Evolutionary conservation across 192 early-diverging fungal genomes (phyloP).

Genomic region (Phycomyces blakesleeanus): DNA sequence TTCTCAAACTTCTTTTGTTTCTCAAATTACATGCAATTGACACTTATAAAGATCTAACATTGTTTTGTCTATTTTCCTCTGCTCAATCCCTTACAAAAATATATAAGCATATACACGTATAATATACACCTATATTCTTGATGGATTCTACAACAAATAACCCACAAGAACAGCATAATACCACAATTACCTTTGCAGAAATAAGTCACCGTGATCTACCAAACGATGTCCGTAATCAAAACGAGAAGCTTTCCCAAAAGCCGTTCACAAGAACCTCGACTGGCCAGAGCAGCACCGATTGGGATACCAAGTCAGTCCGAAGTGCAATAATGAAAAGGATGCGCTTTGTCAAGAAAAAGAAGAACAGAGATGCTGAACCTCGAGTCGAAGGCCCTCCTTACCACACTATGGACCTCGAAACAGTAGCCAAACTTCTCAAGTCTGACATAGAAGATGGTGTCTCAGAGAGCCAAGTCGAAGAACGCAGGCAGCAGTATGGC

Average conservation of each 20-base stretch:
- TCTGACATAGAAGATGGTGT: slow-evolving; percentile 45
- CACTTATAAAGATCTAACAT: too few relatives aligned
- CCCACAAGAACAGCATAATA: neutral
- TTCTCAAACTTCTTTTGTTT: too few relatives aligned
- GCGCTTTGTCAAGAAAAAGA: slow-evolving; percentile 25
- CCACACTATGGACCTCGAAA: slow-evolving; percentile 33
- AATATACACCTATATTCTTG: too few relatives aligned
- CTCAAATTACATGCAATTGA: too few relatives aligned
- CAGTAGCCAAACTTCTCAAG: slow-evolving; percentile 24
- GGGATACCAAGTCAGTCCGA: slow-evolving; percentile 26
- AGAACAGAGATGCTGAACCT: slow-evolving; percentile 10
- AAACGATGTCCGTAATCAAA: neutral
- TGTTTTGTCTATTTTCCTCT: too few relatives aligned
- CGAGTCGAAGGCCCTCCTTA: slow-evolving; percentile 28
- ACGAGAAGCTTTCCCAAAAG: slow-evolving; percentile 16
- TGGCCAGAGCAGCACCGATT: slow-evolving; percentile 14
- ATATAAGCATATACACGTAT: too few relatives aligned
- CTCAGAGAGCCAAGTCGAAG: slow-evolving; percentile 40
- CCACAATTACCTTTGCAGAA: slow-evolving; percentile 1
- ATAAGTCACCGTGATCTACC: neutral
- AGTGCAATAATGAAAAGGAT: slow-evolving; percentile 29
- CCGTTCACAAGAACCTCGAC: slow-evolving; percentile 11
- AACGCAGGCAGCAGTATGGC: slow-evolving; percentile 42
- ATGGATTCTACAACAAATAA: too few relatives aligned
- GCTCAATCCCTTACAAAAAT: too few relatives aligned